Evolutionary conservation across 176 grass and related monocot genomes (phyloP).

Genomic region (Hordeum marinum): DNA sequence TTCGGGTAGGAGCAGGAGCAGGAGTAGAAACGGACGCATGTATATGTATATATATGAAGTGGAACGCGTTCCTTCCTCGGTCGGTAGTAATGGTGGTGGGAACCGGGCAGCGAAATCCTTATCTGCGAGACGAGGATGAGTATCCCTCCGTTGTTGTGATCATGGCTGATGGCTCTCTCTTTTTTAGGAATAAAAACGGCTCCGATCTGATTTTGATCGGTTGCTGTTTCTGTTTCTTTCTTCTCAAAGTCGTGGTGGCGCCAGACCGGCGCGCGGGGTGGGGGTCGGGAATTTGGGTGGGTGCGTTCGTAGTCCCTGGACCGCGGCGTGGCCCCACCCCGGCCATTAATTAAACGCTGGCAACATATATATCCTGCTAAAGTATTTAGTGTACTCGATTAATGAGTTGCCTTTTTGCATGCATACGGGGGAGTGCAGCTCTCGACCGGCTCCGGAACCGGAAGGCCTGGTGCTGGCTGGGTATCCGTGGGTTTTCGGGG

Average conservation of each 20-base stretch:
- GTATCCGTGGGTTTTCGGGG: background rate
- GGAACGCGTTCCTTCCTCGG: background rate
- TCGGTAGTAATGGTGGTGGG: background rate
- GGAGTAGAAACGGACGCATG: background rate
- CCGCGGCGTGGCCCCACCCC: too few species aligned
- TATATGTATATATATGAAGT: background rate
- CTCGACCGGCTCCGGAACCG: background rate
- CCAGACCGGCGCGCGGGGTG: too few species aligned
- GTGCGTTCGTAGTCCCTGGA: too few species aligned
- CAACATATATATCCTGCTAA: background rate
- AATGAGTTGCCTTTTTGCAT: background rate
- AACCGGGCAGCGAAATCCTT: background rate
- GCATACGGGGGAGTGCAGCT: background rate
- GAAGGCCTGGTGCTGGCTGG: background rate
- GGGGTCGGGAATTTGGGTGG: too few species aligned
- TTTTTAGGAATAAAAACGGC: constrained; percentile 4
- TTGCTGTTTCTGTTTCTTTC: background rate
- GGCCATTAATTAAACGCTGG: background rate
- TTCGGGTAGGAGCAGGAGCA: background rate
- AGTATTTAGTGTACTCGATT: background rate
- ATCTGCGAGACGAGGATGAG: background rate
- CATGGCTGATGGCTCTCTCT: background rate
- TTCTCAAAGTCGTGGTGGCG: too few species aligned
- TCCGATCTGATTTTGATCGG: background rate
- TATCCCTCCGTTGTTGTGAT: background rate